Conservation (phyloP, 768 basidiomycete species). For the Boletus coccyginus region DNA sequence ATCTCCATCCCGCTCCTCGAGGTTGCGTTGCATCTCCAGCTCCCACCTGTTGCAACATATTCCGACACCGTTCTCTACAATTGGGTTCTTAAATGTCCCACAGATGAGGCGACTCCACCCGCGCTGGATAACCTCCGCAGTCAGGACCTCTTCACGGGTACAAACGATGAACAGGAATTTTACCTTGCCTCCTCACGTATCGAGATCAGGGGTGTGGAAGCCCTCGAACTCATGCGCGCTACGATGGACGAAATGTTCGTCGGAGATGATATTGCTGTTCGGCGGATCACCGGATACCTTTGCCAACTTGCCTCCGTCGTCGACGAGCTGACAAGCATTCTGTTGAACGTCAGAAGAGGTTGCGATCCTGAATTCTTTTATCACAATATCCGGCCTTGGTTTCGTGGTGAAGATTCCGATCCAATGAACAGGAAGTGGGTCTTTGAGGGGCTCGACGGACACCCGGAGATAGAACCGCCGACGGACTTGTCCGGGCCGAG, state of each 20-base stretch:
- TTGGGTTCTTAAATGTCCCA: constrained; percentile 45
- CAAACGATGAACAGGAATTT: constrained; percentile 80
- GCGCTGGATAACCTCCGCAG: constrained; percentile 59
- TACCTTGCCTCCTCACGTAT: constrained; percentile 84
- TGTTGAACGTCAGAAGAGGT: constrained; percentile 62
- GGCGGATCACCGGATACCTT: constrained; percentile 65
- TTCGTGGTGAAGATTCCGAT: constrained; percentile 65
- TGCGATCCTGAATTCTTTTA: constrained; percentile 77
- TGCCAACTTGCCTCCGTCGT: constrained; percentile 61
- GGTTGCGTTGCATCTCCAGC: constrained; percentile 64
- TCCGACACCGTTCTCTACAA: constrained; percentile 93
- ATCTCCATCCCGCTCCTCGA: constrained; percentile 75
- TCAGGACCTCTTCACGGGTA: constrained; percentile 72
- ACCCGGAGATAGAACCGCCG: constrained; percentile 41
- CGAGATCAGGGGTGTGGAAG: constrained; percentile 81
- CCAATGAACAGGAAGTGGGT: constrained; percentile 44
- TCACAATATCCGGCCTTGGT: constrained; percentile 74
- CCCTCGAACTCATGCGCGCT: constrained; percentile 79
- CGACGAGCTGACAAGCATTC: constrained; percentile 54
- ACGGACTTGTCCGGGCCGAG: constrained; percentile 71
- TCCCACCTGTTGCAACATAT: constrained; percentile 89
- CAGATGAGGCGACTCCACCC: constrained; percentile 29
- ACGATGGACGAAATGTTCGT: constrained; percentile 90
- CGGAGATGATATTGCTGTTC: constrained; percentile 59
- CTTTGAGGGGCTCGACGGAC: constrained; percentile 58